Percentiles rank a stretch among this genome's conserved stretches.
phyloP scores from a whole-genome alignment of 306 rosid genomes.

The Prunus armeniaca region DNA sequence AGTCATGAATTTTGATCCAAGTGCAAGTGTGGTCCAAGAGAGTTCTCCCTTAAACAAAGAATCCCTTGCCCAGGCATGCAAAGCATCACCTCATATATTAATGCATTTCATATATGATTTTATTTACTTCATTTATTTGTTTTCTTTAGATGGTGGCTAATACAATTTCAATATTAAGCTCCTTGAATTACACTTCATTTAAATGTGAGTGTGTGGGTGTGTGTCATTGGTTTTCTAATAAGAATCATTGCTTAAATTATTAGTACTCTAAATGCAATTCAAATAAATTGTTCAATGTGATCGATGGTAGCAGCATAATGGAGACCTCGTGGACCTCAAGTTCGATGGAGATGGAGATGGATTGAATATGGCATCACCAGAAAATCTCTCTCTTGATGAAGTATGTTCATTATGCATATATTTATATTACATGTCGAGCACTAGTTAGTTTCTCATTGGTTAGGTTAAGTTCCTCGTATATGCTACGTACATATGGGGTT shows the following conservation, averaged over 20 bases:
- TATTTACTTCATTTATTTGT: neutral
- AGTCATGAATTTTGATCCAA: neutral
- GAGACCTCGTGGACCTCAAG: neutral
- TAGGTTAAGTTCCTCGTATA: neutral
- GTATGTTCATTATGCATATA: neutral
- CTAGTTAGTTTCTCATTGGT: neutral
- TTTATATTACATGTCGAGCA: neutral
- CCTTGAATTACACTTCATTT: too few relatives aligned
- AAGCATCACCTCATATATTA: neutral
- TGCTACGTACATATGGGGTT: too few relatives aligned
- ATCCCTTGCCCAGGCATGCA: slow-evolving; percentile 4
- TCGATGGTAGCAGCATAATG: neutral
- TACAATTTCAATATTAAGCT: too few relatives aligned
- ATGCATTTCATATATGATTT: neutral
- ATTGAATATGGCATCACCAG: neutral
- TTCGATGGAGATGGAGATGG: neutral
- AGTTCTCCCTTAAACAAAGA: slow-evolving; percentile 2
- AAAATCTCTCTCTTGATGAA: neutral
- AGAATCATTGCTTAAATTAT: too few relatives aligned
- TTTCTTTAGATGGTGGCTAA: neutral
- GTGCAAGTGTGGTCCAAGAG: neutral
- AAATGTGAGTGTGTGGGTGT: too few relatives aligned
- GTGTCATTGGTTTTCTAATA: too few relatives aligned
- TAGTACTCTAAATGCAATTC: too few relatives aligned
- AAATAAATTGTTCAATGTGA: neutral